Evolutionary conservation across 2,329 filamentous ascomycete genomes (phyloP).

Genomic region (Diaporthe humulicola): DNA sequence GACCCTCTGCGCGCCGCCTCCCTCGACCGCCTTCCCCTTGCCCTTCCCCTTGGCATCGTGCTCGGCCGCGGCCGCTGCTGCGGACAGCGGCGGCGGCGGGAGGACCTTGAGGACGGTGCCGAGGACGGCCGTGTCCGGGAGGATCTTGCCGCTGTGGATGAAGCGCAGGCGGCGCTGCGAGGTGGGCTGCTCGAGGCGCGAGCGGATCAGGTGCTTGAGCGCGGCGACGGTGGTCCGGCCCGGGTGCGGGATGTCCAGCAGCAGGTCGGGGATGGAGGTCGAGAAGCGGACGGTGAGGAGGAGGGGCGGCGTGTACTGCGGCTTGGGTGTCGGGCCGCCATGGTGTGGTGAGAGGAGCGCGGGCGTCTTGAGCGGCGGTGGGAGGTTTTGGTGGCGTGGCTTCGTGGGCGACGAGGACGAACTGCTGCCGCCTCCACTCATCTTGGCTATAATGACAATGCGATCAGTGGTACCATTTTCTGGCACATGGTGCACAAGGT

Average conservation of each 20-base stretch:
- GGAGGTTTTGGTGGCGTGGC: constrained; percentile 16
- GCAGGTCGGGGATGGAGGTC: constrained; percentile 84
- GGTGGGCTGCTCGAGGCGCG: constrained; percentile 72
- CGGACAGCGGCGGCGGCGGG: constrained; percentile 61
- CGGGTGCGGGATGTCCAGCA: constrained; percentile 80
- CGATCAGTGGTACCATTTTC: constrained; percentile 5
- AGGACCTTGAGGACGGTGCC: constrained; percentile 75
- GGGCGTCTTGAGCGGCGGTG: constrained; percentile 31
- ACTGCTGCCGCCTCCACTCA: constrained; percentile 35
- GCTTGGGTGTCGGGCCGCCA: constrained; percentile 25
- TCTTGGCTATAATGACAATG: constrained; percentile 28
- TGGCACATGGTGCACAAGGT: not conserved
- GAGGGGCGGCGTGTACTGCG: constrained; percentile 59
- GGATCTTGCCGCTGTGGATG: constrained; percentile 89
- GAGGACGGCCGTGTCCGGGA: constrained; percentile 80
- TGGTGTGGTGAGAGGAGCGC: constrained; percentile 5
- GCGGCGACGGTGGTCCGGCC: constrained; percentile 78
- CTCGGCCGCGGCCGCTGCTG: constrained; percentile 38
- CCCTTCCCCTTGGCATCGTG: constrained; percentile 69
- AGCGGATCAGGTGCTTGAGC: constrained; percentile 86
- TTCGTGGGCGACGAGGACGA: constrained; percentile 33
- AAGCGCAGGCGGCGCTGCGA: constrained; percentile 83
- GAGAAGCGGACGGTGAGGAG: constrained; percentile 93
- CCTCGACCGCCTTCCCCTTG: constrained; percentile 79
- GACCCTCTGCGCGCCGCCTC: constrained; percentile 68